Evolutionary conservation across 306 rosid species (phyloP).

Genomic region (Acacia melanoxylon): DNA sequence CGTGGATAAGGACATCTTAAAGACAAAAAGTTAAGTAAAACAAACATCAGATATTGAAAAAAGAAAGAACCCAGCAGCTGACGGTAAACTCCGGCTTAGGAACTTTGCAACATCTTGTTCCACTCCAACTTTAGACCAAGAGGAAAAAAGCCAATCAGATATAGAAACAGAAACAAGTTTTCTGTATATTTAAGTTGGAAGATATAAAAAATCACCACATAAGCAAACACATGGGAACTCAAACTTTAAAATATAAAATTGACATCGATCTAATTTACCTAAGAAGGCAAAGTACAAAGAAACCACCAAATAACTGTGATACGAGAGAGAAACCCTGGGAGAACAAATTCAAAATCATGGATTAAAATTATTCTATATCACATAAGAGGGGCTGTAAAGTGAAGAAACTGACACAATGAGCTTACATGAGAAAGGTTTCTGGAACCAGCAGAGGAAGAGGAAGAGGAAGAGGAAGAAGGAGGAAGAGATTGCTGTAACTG

Average conservation of each 20-base stretch:
- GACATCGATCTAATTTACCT: conserved; percentile 31
- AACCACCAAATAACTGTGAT: conserved; percentile 36
- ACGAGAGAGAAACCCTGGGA: conserved; percentile 42
- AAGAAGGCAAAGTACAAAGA: conserved; percentile 37
- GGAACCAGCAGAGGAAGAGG: conserved; percentile 43
- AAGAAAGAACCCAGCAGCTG: neutral
- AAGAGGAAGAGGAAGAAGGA: conserved; percentile 30
- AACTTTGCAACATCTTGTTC: conserved; percentile 21
- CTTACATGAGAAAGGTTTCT: conserved; percentile 41
- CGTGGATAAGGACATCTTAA: neutral
- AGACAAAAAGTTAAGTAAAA: neutral
- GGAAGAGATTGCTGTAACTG: conserved; percentile 37
- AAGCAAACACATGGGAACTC: neutral
- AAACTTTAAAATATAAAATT: neutral
- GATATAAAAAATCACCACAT: conserved; percentile 1
- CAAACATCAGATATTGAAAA: neutral
- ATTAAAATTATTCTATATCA: conserved; percentile 6
- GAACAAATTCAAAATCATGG: conserved; percentile 24
- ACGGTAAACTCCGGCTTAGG: conserved; percentile 12
- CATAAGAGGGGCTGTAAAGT: conserved; percentile 13
- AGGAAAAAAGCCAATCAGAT: neutral
- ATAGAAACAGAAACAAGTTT: conserved; percentile 12
- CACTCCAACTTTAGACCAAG: conserved; percentile 26
- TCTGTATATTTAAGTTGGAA: neutral
- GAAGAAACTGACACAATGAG: conserved; percentile 12